phyloP scores from a whole-genome alignment of 495 filamentous ascomycete genomes.

The Trichoderma virens region DNA sequence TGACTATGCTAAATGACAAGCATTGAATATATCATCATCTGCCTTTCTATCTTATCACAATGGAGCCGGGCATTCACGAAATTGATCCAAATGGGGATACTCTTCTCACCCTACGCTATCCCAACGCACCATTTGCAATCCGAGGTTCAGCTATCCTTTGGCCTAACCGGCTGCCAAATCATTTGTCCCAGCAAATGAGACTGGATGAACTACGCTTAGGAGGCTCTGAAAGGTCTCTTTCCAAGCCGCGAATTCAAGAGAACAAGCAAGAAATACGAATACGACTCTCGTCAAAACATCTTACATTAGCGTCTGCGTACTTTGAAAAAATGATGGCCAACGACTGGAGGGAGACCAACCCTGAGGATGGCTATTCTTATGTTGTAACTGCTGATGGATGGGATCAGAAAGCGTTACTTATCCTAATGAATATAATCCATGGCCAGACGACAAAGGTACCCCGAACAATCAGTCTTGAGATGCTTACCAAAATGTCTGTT shows the following conservation, averaged over 20 bases:
- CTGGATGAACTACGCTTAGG: background rate
- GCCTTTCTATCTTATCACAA: background rate
- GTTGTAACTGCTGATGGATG: background rate
- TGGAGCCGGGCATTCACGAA: background rate
- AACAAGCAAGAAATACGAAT: too few species aligned
- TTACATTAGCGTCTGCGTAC: background rate
- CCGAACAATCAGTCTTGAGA: conserved; percentile 25
- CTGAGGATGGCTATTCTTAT: background rate
- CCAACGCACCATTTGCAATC: conserved; percentile 2
- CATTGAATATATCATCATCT: too few species aligned
- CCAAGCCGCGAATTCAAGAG: too few species aligned
- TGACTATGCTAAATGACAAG: too few species aligned
- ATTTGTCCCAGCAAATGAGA: background rate
- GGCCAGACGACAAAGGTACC: background rate
- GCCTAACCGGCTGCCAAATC: too few species aligned
- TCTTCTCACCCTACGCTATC: conserved; percentile 6
- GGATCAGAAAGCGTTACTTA: background rate
- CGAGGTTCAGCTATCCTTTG: too few species aligned
- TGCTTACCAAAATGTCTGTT: conserved; percentile 37
- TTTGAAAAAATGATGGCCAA: conserved; percentile 10
- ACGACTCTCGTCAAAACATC: background rate
- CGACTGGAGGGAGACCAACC: background rate
- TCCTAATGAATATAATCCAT: background rate
- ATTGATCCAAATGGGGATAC: conserved; percentile 10
- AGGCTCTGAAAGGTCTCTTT: too few species aligned